A percentile compares a stretch with the other conserved stretches of the same genome.
These are phyloP conservation scores for Fistulinella prunicolor DNA, from an alignment of 768 basidiomycete species.

Conservation along the genomic window DNA sequence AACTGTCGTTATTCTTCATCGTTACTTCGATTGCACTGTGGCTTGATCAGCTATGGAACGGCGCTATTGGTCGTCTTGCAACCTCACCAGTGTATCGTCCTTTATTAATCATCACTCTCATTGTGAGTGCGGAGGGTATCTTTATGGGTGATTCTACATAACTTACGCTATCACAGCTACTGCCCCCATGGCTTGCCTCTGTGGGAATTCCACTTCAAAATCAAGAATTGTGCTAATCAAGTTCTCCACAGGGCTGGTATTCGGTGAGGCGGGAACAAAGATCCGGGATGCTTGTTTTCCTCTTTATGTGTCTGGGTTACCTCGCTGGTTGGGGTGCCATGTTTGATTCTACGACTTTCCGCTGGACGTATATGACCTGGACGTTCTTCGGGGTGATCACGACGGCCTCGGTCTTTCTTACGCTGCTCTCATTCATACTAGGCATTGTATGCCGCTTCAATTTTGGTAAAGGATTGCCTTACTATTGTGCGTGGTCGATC, in stretches of 20 bases:
- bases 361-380: slow-evolving; percentile 75
- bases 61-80: slow-evolving; percentile 55
- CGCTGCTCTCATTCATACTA: slow-evolving; percentile 51
- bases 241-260: slow-evolving; percentile 61
- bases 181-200: slow-evolving; percentile 67
- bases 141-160: neutral
- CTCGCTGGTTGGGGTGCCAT: slow-evolving; percentile 68
- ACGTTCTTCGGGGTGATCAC: slow-evolving; percentile 68
- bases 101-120: slow-evolving; percentile 51
- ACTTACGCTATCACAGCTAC: slow-evolving; percentile 39
- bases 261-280: slow-evolving; percentile 65
- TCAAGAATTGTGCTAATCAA: neutral
- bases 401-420: slow-evolving; percentile 54
- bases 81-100: slow-evolving; percentile 51
- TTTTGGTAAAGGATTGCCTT: slow-evolving; percentile 72
- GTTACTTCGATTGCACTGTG: slow-evolving; percentile 65
- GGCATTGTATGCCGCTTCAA: slow-evolving; percentile 69
- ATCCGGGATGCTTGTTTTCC: slow-evolving; percentile 58
- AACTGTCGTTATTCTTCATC: slow-evolving; percentile 79
- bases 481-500: slow-evolving; percentile 50
- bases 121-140: slow-evolving; percentile 43
- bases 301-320: slow-evolving; percentile 57
- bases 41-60: slow-evolving; percentile 74
- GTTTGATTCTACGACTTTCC: slow-evolving; percentile 71
- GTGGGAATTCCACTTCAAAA: slow-evolving; percentile 32